These are phyloP conservation scores for Parietaria judaica DNA, from an alignment of 306 rosid genomes.

Conservation along the genomic window DNA sequence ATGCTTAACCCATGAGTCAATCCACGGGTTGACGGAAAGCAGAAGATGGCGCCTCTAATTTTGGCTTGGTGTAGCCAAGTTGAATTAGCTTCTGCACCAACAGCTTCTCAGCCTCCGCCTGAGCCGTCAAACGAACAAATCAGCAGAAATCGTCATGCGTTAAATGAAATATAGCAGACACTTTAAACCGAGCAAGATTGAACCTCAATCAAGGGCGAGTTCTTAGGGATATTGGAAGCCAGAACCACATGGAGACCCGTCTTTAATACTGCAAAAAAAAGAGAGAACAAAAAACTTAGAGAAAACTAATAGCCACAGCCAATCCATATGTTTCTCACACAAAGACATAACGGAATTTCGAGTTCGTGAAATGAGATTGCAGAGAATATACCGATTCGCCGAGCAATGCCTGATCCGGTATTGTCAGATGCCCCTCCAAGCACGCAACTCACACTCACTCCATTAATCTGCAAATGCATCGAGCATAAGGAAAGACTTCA, in stretches of 20 bases:
- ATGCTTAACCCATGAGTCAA: too few relatives aligned
- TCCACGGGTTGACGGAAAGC: too few relatives aligned
- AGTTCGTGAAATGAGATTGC: background rate
- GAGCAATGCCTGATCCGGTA: slow-evolving; percentile 81
- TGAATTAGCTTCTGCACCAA: slow-evolving; percentile 61
- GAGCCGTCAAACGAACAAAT: slow-evolving; percentile 22
- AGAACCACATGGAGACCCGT: slow-evolving; percentile 68
- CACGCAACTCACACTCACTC: slow-evolving; percentile 58
- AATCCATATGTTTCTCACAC: too few relatives aligned
- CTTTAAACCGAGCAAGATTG: background rate
- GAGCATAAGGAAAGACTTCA: background rate
- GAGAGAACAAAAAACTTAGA: background rate
- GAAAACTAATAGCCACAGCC: too few relatives aligned
- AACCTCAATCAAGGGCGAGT: slow-evolving; percentile 72
- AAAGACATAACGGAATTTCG: too few relatives aligned
- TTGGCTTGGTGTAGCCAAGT: slow-evolving; percentile 42
- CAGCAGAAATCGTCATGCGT: background rate
- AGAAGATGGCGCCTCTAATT: background rate
- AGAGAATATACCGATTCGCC: slow-evolving; percentile 49
- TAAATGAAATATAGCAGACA: background rate
- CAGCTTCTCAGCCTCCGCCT: slow-evolving; percentile 80
- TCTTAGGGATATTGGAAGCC: slow-evolving; percentile 84
- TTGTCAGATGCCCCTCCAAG: slow-evolving; percentile 86
- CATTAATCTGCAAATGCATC: slow-evolving; percentile 31
- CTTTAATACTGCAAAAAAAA: slow-evolving; percentile 47